Evolutionary conservation across 2,329 filamentous ascomycete genomes (phyloP), one percentile per base, ranked within the genome.

Genomic region (Bipolaris sorokiniana): DNA sequence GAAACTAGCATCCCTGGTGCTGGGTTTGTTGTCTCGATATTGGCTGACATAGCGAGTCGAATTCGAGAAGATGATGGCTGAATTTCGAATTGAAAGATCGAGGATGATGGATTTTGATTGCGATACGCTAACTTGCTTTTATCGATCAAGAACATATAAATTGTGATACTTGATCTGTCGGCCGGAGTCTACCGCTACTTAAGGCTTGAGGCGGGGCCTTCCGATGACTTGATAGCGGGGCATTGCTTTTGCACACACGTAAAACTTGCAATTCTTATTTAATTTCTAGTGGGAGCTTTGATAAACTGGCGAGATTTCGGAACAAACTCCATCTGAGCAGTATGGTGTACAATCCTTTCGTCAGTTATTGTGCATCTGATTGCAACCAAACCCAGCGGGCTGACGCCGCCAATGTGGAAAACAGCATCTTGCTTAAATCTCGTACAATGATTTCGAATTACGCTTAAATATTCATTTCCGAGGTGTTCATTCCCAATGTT

Each of bases 151-250:
- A 15, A n/a, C 0, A 15, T 20, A 15, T 1, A 26, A 7, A n/a
- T 22, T 15, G 36, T 41, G 13, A 3, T 31, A 5, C 31, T 13
- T 15, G 2, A 31, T 52, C 36, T 48, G 3, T 44, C 31, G 26
- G 20, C 48, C 49, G 54, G 49, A 23, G 49, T 33, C 50, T 18
- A 45, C 50, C 54, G 54, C n/a, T 53, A 46, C 26, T 7, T 10
- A 28, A 44, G 20, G 38, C 31, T 37, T 7, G 26, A 5, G 20
- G 54, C 54, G 54, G 54, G 54, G 49, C 23, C 15, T 38, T 15
- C 54, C 54, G 54, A 57, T 54, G 7, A 2, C 6, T 23, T 10
- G n/a, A 3, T 26, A 46, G 48, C 16, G 54, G 54, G 54, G 49
- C 48, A 22, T 28, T 42, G 3, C 28, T 38, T 33, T 22, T 22